phyloP scores from a whole-genome alignment of 2,329 filamentous ascomycete species.

The Aspergillus flavus region DNA sequence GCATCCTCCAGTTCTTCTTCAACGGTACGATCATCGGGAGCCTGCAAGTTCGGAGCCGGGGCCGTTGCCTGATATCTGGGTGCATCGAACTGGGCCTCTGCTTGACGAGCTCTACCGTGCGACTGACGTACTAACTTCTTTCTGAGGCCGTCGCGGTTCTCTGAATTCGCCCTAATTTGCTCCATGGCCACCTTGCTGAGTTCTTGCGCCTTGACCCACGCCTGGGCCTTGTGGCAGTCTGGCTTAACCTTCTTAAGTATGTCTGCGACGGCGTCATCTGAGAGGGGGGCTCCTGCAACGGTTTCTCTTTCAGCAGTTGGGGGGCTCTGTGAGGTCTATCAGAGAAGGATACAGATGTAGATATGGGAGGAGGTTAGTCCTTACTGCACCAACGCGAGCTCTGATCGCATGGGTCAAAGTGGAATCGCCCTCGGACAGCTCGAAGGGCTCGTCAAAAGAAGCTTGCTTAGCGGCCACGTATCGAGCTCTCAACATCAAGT shows the following conservation, averaged over 20 bases:
- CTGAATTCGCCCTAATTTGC: conserved; percentile 6
- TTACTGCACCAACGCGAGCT: background rate
- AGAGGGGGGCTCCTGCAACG: conserved; percentile 10
- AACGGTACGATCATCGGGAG: background rate
- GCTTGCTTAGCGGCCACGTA: background rate
- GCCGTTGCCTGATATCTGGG: conserved; percentile 10
- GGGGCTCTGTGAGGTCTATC: background rate
- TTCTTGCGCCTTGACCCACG: conserved; percentile 24
- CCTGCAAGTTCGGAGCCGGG: background rate
- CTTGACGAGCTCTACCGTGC: conserved; percentile 10
- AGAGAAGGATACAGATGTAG: background rate
- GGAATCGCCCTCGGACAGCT: background rate
- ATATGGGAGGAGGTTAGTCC: background rate
- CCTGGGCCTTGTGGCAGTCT: conserved; percentile 20
- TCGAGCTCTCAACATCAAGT: background rate
- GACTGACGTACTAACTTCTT: conserved; percentile 13
- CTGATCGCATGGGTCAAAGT: background rate
- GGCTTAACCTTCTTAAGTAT: conserved; percentile 23
- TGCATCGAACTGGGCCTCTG: conserved; percentile 2
- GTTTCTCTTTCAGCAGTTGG: background rate
- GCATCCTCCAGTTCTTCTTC: background rate
- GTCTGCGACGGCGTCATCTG: conserved; percentile 18
- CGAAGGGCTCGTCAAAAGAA: background rate
- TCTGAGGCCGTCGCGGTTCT: conserved; percentile 11
- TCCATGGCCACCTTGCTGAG: conserved; percentile 10